Percentiles rank a stretch among this genome's conserved stretches.
Evolutionary conservation across 2,329 filamentous ascomycete genomes (phyloP).

Genomic region (Fusarium compactum): DNA sequence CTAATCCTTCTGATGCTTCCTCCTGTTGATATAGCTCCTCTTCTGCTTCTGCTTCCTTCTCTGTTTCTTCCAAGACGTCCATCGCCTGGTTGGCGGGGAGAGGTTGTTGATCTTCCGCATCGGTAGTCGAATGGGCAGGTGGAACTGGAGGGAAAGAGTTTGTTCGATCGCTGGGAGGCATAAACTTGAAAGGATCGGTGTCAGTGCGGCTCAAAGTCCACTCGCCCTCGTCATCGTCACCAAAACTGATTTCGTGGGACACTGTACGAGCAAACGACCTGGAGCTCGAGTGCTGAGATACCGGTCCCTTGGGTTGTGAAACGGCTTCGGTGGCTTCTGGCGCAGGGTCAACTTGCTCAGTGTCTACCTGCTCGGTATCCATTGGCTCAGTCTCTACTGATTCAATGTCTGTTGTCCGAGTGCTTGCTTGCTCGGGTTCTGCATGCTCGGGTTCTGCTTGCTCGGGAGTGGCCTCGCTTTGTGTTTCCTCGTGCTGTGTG

Average conservation of each 20-base stretch:
- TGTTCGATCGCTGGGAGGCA: slow-evolving; percentile 67
- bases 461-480: slow-evolving; percentile 21
- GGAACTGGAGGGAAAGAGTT: slow-evolving; percentile 74
- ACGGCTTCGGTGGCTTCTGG: slow-evolving; percentile 26
- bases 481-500: slow-evolving; percentile 17
- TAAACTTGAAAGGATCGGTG: slow-evolving; percentile 70
- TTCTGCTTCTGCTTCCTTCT: slow-evolving; percentile 60
- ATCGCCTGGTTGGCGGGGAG: slow-evolving; percentile 64
- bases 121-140: slow-evolving; percentile 50
- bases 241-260: slow-evolving; percentile 70
- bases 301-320: slow-evolving; percentile 45
- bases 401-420: slow-evolving; percentile 11
- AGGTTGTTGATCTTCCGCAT: slow-evolving; percentile 52
- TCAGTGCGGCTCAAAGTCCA: slow-evolving; percentile 65
- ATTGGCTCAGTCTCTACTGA: slow-evolving; percentile 22
- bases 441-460: slow-evolving; percentile 30
- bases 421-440: slow-evolving; percentile 13
- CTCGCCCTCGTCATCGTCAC: slow-evolving; percentile 71
- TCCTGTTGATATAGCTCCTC: slow-evolving; percentile 52
- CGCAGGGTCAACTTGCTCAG: slow-evolving; percentile 23
- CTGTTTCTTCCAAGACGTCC: slow-evolving; percentile 65
- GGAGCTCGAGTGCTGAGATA: slow-evolving; percentile 68
- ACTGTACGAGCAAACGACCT: slow-evolving; percentile 74
- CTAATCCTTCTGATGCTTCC: slow-evolving; percentile 19
- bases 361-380: slow-evolving; percentile 28